These are phyloP conservation scores for Aureobasidium sp. DNA, from an alignment of 2,329 filamentous ascomycete species.

Conservation along the genomic window DNA sequence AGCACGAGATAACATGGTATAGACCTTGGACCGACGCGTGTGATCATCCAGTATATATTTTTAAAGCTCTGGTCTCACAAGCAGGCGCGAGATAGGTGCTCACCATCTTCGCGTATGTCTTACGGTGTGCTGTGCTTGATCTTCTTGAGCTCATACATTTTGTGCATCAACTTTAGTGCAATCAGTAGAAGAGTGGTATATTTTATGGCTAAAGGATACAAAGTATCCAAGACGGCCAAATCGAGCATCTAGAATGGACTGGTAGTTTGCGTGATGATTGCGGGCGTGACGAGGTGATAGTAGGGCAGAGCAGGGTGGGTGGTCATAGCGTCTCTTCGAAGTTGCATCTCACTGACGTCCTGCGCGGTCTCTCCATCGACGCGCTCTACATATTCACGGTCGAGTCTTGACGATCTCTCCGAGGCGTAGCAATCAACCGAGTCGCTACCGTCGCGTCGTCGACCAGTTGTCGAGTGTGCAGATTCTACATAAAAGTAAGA, in stretches of 20 bases:
- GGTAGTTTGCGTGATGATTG: background rate
- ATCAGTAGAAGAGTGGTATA: too few species aligned
- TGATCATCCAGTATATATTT: background rate
- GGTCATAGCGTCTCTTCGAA: background rate
- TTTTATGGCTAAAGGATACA: too few species aligned
- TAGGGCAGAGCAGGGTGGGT: background rate
- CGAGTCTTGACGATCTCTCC: background rate
- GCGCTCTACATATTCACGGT: background rate
- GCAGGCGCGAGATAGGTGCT: too few species aligned
- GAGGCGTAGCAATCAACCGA: background rate
- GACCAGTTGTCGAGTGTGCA: background rate
- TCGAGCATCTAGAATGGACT: background rate
- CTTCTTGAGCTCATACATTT: too few species aligned
- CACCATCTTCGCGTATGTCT: too few species aligned
- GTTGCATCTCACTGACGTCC: background rate
- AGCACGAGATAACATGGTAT: background rate
- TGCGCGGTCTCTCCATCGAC: background rate
- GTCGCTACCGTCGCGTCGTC: background rate
- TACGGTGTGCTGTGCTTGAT: too few species aligned
- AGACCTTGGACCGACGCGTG: too few species aligned
- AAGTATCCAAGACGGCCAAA: too few species aligned
- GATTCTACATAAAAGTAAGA: background rate
- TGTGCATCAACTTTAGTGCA: too few species aligned
- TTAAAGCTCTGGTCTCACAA: background rate
- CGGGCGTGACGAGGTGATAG: background rate